Conservation (phyloP, 1,139 yeast genomes). For the Neolecta irregularis region DNA sequence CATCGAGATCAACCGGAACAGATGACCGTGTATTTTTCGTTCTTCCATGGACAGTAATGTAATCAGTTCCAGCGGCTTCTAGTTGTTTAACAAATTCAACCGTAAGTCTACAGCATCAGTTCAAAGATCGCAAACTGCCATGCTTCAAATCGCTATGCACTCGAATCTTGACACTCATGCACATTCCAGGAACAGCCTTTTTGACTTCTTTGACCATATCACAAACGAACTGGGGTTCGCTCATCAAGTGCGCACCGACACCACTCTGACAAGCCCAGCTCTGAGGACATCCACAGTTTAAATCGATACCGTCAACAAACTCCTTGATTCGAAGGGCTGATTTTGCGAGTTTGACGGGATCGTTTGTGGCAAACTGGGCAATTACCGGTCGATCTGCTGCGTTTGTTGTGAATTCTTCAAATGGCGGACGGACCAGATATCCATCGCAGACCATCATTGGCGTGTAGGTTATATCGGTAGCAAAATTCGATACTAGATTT, state of each 20-base stretch:
- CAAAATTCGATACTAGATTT: constrained; percentile 56
- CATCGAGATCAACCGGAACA: constrained; percentile 67
- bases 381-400: constrained; percentile 40
- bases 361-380: constrained; percentile 85
- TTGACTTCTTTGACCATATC: constrained; percentile 76
- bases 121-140: background rate
- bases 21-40: constrained; percentile 73
- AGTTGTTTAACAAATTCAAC: constrained; percentile 52
- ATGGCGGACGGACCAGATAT: no score
- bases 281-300: constrained; percentile 96
- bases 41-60: constrained; percentile 87
- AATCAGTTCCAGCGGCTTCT: constrained; percentile 81
- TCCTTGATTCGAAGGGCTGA: constrained; percentile 85
- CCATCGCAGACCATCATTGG: constrained; percentile 91
- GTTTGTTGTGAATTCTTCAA: constrained; percentile 79
- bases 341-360: constrained; percentile 63
- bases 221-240: constrained; percentile 64
- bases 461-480: constrained; percentile 71
- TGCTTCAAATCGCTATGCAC: constrained; percentile 53
- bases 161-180: constrained; percentile 81
- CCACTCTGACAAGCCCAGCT: constrained; percentile 92
- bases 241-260: constrained; percentile 89
- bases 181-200: constrained; percentile 50
- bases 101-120: constrained; percentile 37
- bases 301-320: constrained; percentile 81